phyloP scores from a whole-genome alignment of 2,329 filamentous ascomycete species.

The Xylaria sp. region DNA sequence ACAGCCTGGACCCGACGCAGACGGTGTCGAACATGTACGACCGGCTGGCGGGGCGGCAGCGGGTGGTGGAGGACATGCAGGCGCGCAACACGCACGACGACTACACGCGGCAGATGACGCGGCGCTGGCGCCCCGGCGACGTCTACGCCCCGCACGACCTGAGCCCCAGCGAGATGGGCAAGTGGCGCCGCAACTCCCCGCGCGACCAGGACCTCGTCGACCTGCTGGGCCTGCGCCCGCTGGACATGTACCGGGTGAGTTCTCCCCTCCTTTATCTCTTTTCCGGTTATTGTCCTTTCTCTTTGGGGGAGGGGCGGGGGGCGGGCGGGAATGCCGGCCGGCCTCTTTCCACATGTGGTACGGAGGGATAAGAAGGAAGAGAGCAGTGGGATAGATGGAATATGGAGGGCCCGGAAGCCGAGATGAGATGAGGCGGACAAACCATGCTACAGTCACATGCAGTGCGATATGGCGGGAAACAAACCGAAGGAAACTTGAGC shows the following conservation, averaged over 20 bases:
- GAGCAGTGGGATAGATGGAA: no score
- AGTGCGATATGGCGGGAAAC: no score
- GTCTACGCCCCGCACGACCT: slow-evolving; percentile 91
- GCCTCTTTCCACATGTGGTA: no score
- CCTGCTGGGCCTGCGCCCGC: slow-evolving; percentile 74
- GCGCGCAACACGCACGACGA: slow-evolving; percentile 50
- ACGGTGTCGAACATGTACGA: slow-evolving; percentile 21
- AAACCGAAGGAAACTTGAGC: no score
- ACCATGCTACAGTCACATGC: no score
- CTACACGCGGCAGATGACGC: slow-evolving; percentile 65
- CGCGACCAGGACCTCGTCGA: slow-evolving; percentile 75
- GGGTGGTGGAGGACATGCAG: slow-evolving; percentile 43
- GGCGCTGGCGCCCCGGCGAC: slow-evolving; percentile 77
- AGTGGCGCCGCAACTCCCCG: slow-evolving; percentile 67
- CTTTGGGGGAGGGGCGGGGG: no score
- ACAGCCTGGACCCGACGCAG: slow-evolving; percentile 22
- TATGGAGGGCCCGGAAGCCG: no score
- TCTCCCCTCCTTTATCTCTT: background rate
- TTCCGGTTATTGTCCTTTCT: background rate
- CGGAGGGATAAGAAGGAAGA: no score
- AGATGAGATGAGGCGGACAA: no score
- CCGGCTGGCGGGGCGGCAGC: slow-evolving; percentile 9
- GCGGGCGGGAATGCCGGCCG: no score
- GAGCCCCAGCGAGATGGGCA: slow-evolving; percentile 73
- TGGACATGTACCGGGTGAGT: slow-evolving; percentile 84